Base-by-base conservation (phyloP, 2,329 filamentous ascomycete species). In the Colletotrichum musicola region DNA sequence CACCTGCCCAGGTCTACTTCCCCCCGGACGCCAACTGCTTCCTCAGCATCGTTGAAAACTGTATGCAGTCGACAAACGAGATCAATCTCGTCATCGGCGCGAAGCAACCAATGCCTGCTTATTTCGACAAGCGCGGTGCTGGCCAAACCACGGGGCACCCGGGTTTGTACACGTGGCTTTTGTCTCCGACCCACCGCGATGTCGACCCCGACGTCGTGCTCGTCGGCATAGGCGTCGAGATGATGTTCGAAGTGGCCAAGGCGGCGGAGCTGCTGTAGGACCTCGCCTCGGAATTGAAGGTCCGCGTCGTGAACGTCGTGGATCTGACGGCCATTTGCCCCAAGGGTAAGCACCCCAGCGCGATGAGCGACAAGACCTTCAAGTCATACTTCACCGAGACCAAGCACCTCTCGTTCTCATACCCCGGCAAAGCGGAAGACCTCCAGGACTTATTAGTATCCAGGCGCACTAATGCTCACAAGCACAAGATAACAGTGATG, bases 1-100 rank as follows among this genome's bases (percentile, higher is more conserved):
- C n/a, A n/a, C n/a, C n/a, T n/a, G n/a, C n/a, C 1, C 18, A 74
- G 71, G 87, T 92, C 2, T 92, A 92, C 72, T 79, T 92, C 1
- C 90, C 90, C 1, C 89, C 89, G 0, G 89, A 92, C 68, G 89
- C 88, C 14, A 92, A 92, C 74, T 91, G 88, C 47, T 90, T 91
- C 77, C 82, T 92, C 4, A 87, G 85, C n/a, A 91, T 89, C 0
- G 74, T 91, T 1, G 80, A 87, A 25, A 89, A 92, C 74, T 90
- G 87, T 72, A 79, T 92, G 10, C 77, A 83, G 42, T 90, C 88
- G 1, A 88, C 83, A 74, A 89, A 90, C 75, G 90, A 91, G 70
- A 83, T 91, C 69, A 92, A 92, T 74, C 81, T 92, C 3, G 88
- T 92, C 82, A 88, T 92, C 49, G 89, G 89, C 20, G 88, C 88